A percentile compares a stretch with the other conserved stretches of the same genome.
Conservation (phyloP, 495 filamentous ascomycete species). For the Aspergillus saccharolyticus region DNA sequence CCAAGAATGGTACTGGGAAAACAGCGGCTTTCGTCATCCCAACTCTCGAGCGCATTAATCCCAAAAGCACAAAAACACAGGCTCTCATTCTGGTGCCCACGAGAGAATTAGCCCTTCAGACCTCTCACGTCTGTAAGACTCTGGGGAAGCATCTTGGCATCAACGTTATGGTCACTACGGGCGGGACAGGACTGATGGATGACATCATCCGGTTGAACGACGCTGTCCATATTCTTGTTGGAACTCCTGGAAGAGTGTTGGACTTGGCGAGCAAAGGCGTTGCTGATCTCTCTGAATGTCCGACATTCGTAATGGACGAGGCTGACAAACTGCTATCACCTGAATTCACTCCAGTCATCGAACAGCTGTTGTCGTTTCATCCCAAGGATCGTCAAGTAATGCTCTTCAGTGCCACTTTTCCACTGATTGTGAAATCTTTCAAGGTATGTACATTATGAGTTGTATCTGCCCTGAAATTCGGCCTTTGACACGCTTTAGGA, state of each 20-base stretch:
- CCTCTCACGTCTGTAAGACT: constrained; percentile 97
- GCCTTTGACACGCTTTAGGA: constrained; percentile 45
- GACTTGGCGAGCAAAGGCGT: constrained; percentile 93
- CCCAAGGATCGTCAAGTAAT: constrained; percentile 97
- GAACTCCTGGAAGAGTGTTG: constrained; percentile 91
- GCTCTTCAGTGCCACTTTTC: constrained; percentile 98
- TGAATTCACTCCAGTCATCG: constrained; percentile 95
- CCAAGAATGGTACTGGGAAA: constrained; percentile 98
- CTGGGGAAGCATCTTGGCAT: constrained; percentile 93
- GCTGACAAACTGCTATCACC: constrained; percentile 94
- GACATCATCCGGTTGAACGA: constrained; percentile 95
- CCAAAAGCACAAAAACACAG: constrained; percentile 91
- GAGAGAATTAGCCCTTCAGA: constrained; percentile 95
- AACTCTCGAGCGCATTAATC: constrained; percentile 89
- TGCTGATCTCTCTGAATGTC: constrained; percentile 92
- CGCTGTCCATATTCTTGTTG: constrained; percentile 94
- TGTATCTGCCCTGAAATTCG: background rate
- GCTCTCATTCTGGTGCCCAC: constrained; percentile 95
- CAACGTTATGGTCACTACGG: constrained; percentile 99
- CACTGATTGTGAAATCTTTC: constrained; percentile 91
- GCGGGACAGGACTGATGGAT: constrained; percentile 89
- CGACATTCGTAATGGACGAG: constrained; percentile 98
- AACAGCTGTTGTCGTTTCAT: constrained; percentile 87
- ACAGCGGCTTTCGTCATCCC: constrained; percentile 97
- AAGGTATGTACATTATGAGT: constrained; percentile 48